These are phyloP conservation scores for Neurospora hispaniola DNA, from an alignment of 495 filamentous ascomycete genomes.

Conservation along the genomic window DNA sequence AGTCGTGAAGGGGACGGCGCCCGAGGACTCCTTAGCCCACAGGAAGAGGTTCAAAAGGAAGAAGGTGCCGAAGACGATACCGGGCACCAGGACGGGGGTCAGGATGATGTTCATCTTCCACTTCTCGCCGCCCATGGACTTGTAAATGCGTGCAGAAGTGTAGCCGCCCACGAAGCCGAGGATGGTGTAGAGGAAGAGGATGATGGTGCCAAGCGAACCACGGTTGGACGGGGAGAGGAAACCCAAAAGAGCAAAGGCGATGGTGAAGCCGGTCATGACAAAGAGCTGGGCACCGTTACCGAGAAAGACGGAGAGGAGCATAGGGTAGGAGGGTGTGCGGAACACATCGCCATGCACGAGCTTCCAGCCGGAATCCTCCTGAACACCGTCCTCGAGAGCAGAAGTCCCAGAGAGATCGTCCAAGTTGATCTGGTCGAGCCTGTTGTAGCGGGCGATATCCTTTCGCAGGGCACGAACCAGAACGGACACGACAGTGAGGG, in stretches of 20 bases:
- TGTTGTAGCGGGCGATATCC: constrained; percentile 93
- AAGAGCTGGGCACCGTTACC: constrained; percentile 94
- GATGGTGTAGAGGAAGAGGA: constrained; percentile 83
- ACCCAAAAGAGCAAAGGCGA: constrained; percentile 84
- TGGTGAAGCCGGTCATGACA: constrained; percentile 93
- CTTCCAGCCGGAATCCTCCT: constrained; percentile 98
- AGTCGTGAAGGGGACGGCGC: constrained; percentile 90
- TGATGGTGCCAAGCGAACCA: constrained; percentile 82
- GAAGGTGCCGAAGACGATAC: constrained; percentile 77
- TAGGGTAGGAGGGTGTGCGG: constrained; percentile 68
- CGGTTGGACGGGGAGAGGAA: constrained; percentile 93
- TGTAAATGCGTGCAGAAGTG: constrained; percentile 79
- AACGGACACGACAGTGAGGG: constrained; percentile 81
- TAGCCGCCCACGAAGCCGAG: constrained; percentile 93
- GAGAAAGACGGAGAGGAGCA: constrained; percentile 77
- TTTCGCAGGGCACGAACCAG: constrained; percentile 77
- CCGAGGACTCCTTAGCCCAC: constrained; percentile 80
- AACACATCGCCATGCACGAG: constrained; percentile 97
- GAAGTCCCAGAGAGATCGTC: constrained; percentile 72
- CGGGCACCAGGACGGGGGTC: constrained; percentile 78
- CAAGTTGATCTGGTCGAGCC: constrained; percentile 73
- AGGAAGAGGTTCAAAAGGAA: constrained; percentile 95
- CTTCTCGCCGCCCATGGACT: constrained; percentile 76
- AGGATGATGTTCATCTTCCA: constrained; percentile 91
- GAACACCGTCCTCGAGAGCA: constrained; percentile 79